Evolutionary conservation across 345 rosid genomes (phyloP).

Genomic region (Arabidopsis arenosa): DNA sequence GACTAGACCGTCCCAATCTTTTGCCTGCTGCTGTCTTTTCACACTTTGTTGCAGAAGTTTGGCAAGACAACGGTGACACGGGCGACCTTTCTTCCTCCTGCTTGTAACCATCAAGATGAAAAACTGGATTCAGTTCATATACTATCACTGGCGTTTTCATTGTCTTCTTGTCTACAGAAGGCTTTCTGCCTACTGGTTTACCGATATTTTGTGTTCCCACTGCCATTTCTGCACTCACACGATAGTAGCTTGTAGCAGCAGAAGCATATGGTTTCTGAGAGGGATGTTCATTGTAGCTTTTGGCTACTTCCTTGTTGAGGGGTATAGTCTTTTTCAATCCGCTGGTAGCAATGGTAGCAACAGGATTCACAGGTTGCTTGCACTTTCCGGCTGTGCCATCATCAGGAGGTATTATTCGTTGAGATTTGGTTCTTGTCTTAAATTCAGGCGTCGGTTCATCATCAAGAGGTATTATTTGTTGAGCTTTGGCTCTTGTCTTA

Average conservation of each 20-base stretch:
- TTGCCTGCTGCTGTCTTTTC: constrained; percentile 27
- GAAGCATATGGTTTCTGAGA: constrained; percentile 26
- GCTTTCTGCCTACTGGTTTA: constrained; percentile 26
- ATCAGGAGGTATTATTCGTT: constrained; percentile 18
- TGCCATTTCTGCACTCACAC: constrained; percentile 19
- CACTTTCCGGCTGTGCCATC: constrained; percentile 36
- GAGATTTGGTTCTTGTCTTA: constrained; percentile 29
- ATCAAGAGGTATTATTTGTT: no score
- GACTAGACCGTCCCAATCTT: constrained; percentile 23
- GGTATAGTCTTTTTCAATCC: constrained; percentile 30
- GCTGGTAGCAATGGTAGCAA: constrained; percentile 20
- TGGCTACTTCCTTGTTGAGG: constrained; percentile 14
- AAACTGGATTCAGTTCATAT: constrained; percentile 34
- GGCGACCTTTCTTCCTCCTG: constrained; percentile 36
- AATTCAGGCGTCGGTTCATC: constrained; percentile 65
- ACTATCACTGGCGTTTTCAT: constrained; percentile 21
- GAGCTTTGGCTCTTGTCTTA: no score
- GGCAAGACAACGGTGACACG: constrained; percentile 31
- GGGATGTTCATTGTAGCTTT: constrained; percentile 15
- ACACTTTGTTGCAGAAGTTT: constrained; percentile 32
- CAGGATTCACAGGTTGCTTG: constrained; percentile 36
- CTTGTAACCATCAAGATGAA: constrained; percentile 38
- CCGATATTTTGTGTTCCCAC: constrained; percentile 2
- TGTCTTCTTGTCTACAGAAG: constrained; percentile 23
- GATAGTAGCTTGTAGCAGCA: constrained; percentile 15